These are phyloP conservation scores for Oropetium thomaeum DNA, from an alignment of 176 grass and related monocot genomes.

Conservation along the genomic window DNA sequence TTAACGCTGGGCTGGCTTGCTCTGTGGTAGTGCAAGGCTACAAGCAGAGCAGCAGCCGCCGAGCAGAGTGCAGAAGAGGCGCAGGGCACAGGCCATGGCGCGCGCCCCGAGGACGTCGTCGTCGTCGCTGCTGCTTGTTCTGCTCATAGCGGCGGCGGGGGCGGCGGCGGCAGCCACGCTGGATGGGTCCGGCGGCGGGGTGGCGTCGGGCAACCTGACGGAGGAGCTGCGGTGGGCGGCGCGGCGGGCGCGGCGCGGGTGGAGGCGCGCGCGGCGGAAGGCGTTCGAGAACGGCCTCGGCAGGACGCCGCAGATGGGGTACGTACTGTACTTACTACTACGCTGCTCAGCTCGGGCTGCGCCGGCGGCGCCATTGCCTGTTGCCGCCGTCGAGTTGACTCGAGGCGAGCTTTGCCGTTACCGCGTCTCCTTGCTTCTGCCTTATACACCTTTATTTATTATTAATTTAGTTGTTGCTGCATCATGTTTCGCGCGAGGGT, in stretches of 20 bases:
- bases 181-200: constrained; percentile 2
- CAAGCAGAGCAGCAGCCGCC: too few relatives aligned
- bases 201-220: constrained; percentile 32
- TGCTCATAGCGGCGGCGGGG: constrained; percentile 9
- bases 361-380: not conserved
- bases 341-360: too few relatives aligned
- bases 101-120: constrained; percentile 1
- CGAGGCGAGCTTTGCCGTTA: too few relatives aligned
- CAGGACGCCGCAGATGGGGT: constrained; percentile 92
- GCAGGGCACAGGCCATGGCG: constrained; percentile 35
- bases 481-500: too few relatives aligned
- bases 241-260: constrained; percentile 2
- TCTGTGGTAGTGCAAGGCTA: too few relatives aligned
- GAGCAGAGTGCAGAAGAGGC: not conserved
- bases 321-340: too few relatives aligned
- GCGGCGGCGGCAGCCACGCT: not conserved
- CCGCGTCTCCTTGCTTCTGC: not conserved
- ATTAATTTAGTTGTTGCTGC: too few relatives aligned
- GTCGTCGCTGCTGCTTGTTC: constrained; percentile 15
- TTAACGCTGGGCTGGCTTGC: not conserved
- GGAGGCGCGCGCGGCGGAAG: constrained; percentile 21
- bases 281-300: constrained; percentile 64
- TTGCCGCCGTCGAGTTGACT: not conserved
- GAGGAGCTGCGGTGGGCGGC: constrained; percentile 23
- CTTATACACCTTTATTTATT: too few relatives aligned